Percentiles rank a stretch among this genome's conserved stretches.
Conservation (phyloP, 345 rosid species). For the Moricandia moricandioides region DNA sequence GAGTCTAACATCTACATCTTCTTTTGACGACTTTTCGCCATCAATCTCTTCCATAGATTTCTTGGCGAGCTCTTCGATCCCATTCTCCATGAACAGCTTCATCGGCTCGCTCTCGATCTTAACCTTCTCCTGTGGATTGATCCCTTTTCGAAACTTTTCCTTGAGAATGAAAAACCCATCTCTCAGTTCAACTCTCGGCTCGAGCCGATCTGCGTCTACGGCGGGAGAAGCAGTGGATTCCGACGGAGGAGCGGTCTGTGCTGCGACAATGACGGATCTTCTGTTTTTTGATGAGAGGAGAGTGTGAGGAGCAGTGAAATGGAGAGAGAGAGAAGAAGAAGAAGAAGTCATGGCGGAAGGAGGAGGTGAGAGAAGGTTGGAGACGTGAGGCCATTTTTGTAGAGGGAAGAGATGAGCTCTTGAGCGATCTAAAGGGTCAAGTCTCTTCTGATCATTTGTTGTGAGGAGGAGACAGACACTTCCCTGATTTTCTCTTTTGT, state of each 20-base stretch:
- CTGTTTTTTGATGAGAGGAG: constrained; percentile 40
- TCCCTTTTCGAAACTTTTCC: constrained; percentile 80
- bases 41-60: constrained; percentile 79
- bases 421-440: constrained; percentile 59
- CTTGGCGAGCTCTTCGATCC: constrained; percentile 67
- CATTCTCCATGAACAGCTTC: constrained; percentile 78
- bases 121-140: constrained; percentile 84
- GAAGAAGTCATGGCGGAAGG: constrained; percentile 30
- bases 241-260: constrained; percentile 41
- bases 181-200: constrained; percentile 75
- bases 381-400: constrained; percentile 48
- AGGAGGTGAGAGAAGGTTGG: constrained; percentile 15
- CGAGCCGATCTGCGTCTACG: constrained; percentile 61
- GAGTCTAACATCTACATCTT: constrained; percentile 84
- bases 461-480: constrained; percentile 36
- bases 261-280: constrained; percentile 42
- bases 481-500: constrained; percentile 2
- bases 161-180: constrained; percentile 78
- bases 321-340: constrained; percentile 49
- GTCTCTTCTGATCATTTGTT: constrained; percentile 20
- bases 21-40: constrained; percentile 53
- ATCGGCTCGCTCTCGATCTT: constrained; percentile 86
- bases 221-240: constrained; percentile 29
- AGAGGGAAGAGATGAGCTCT: constrained; percentile 44
- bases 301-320: constrained; percentile 46